These are phyloP conservation scores for Xylaria sp. DNA, from an alignment of 2,329 filamentous ascomycete genomes.

Conservation along the genomic window DNA sequence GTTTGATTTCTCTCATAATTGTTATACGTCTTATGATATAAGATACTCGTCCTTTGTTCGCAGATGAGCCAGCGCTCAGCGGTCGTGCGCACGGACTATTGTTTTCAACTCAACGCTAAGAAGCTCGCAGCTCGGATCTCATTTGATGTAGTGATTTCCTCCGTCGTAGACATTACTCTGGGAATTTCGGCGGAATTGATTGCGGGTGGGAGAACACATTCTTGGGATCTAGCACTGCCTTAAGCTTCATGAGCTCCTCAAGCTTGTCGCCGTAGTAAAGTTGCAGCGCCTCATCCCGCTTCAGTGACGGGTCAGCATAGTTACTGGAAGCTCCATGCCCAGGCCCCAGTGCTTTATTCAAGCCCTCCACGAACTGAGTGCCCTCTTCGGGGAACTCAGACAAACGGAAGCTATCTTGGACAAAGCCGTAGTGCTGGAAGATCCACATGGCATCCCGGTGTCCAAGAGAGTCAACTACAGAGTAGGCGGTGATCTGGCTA, in stretches of 20 bases:
- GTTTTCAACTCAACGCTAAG: too few species aligned
- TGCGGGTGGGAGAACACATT: constrained; percentile 46
- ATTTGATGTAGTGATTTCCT: not conserved
- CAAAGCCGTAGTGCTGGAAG: constrained; percentile 46
- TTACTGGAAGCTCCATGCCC: constrained; percentile 42
- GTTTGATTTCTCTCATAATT: not conserved
- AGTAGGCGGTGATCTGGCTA: constrained; percentile 45
- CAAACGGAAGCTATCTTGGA: constrained; percentile 7
- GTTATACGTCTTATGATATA: not conserved
- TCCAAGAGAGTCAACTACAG: constrained; percentile 38
- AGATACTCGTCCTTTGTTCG: not conserved
- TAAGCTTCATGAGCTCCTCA: constrained; percentile 38
- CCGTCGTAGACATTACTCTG: not conserved
- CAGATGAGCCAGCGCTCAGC: too few species aligned
- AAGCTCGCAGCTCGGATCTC: too few species aligned
- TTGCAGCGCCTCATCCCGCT: constrained; percentile 36
- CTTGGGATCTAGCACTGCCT: constrained; percentile 41
- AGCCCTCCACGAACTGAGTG: constrained; percentile 38
- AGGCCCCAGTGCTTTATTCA: constrained; percentile 41
- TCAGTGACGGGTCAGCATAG: constrained; percentile 44
- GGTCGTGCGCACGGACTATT: too few species aligned
- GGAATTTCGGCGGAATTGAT: constrained; percentile 36
- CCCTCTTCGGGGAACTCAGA: constrained; percentile 37
- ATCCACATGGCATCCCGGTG: constrained; percentile 49
- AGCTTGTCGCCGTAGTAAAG: constrained; percentile 42